phyloP scores from a whole-genome alignment of 441 rosid species.

The Cnidoscolus chayamansa region DNA sequence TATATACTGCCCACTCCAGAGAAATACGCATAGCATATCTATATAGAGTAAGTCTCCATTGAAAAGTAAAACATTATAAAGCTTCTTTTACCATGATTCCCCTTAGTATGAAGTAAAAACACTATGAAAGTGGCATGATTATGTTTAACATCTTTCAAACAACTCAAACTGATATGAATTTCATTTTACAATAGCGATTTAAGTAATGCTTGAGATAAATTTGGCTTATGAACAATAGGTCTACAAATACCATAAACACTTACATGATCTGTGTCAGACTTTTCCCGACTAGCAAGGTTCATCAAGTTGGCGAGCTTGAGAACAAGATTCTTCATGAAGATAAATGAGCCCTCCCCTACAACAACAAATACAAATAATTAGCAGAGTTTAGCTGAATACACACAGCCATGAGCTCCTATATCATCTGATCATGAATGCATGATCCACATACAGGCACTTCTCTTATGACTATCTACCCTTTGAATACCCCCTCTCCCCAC shows the following conservation, averaged over 20 bases:
- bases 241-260: slow-evolving; percentile 31
- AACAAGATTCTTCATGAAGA: slow-evolving; percentile 53
- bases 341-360: slow-evolving; percentile 56
- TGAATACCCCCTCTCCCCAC: too few species aligned
- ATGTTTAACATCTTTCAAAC: background rate
- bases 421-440: too few species aligned
- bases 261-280: slow-evolving; percentile 45
- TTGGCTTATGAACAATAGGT: background rate
- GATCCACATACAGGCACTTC: too few species aligned
- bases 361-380: slow-evolving; percentile 14
- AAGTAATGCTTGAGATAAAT: background rate
- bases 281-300: slow-evolving; percentile 38
- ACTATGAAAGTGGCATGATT: background rate
- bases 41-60: background rate
- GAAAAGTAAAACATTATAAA: slow-evolving; percentile 6
- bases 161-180: slow-evolving; percentile 1
- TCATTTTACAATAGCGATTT: background rate
- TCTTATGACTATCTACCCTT: too few species aligned
- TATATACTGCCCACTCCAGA: background rate
- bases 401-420: too few species aligned
- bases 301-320: slow-evolving; percentile 66
- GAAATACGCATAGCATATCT: slow-evolving; percentile 2
- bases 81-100: background rate
- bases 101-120: background rate
- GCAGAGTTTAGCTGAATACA: slow-evolving; percentile 3